phyloP scores from a whole-genome alignment of 352 stramenopile genomes.

The Nothophytophthora sp. region DNA sequence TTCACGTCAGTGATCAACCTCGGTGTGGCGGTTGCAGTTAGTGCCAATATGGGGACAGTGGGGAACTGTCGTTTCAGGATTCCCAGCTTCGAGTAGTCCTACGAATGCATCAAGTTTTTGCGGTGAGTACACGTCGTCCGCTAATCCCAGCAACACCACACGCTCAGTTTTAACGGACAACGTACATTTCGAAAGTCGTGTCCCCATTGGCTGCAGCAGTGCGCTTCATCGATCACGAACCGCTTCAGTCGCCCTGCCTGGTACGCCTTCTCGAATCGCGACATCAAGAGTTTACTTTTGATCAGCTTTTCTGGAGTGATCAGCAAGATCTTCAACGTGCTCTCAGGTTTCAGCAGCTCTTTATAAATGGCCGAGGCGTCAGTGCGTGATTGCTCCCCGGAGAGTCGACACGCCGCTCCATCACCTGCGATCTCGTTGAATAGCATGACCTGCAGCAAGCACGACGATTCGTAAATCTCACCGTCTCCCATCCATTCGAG shows the following conservation, averaged over 20 bases:
- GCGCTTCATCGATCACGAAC: constrained; percentile 94
- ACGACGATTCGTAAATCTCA: constrained; percentile 2
- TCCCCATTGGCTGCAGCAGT: constrained; percentile 86
- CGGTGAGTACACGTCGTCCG: background rate
- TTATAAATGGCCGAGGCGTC: constrained; percentile 71
- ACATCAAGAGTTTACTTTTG: constrained; percentile 89
- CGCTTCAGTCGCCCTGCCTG: constrained; percentile 73
- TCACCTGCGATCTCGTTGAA: constrained; percentile 72
- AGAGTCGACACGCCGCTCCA: constrained; percentile 47
- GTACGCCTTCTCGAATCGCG: constrained; percentile 91
- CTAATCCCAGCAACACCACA: background rate
- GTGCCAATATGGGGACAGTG: constrained; percentile 87
- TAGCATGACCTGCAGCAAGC: constrained; percentile 49
- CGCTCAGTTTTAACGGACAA: background rate
- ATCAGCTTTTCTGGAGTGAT: constrained; percentile 94
- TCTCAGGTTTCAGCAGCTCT: constrained; percentile 75
- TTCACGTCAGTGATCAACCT: constrained; percentile 76
- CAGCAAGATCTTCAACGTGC: constrained; percentile 80
- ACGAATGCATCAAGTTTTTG: constrained; percentile 1
- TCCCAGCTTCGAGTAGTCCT: constrained; percentile 93
- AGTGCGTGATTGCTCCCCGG: constrained; percentile 50
- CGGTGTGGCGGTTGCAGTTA: constrained; percentile 88
- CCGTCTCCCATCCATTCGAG: too few relatives aligned
- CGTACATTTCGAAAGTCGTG: constrained; percentile 81
- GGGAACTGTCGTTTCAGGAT: constrained; percentile 91